Conservation (phyloP, 164 flowering plant species). For the Sedum album region DNA sequence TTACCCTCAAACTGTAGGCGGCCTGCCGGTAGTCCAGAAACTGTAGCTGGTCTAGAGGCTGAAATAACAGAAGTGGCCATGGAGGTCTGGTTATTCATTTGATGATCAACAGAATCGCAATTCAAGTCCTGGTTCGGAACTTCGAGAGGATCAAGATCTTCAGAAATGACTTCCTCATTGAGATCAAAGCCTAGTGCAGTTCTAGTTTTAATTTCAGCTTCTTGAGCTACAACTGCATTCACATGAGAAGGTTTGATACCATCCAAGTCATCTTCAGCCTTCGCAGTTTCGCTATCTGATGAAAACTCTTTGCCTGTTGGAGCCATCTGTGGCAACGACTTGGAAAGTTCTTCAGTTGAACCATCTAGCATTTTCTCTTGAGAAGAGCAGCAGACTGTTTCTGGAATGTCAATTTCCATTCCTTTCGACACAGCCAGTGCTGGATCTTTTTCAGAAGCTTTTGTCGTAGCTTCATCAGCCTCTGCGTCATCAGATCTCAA, state of each 20-base stretch:
- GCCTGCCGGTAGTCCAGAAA: slow-evolving; percentile 40
- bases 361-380: slow-evolving; percentile 43
- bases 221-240: slow-evolving; percentile 41
- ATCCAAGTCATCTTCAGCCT: slow-evolving; percentile 20
- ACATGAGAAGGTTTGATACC: slow-evolving; percentile 37
- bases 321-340: slow-evolving; percentile 22
- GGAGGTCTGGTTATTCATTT: slow-evolving; percentile 14
- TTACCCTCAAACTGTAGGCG: slow-evolving; percentile 62
- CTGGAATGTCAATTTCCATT: slow-evolving; percentile 39
- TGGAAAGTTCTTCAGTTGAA: slow-evolving; percentile 17
- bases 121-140: slow-evolving; percentile 48
- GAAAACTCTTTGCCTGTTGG: neutral
- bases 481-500: slow-evolving; percentile 17
- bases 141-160: slow-evolving; percentile 38
- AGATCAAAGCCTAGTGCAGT: slow-evolving; percentile 51
- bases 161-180: slow-evolving; percentile 49
- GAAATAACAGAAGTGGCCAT: slow-evolving; percentile 46
- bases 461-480: slow-evolving; percentile 26
- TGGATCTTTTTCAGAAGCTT: slow-evolving; percentile 77
- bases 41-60: slow-evolving; percentile 49
- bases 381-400: slow-evolving; percentile 46
- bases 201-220: slow-evolving; percentile 26
- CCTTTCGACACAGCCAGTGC: slow-evolving; percentile 69
- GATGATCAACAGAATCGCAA: slow-evolving; percentile 69
- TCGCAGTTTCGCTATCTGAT: slow-evolving; percentile 2